Base-by-base conservation (phyloP, 495 filamentous ascomycete species). In the Cudoniella acicularis region DNA sequence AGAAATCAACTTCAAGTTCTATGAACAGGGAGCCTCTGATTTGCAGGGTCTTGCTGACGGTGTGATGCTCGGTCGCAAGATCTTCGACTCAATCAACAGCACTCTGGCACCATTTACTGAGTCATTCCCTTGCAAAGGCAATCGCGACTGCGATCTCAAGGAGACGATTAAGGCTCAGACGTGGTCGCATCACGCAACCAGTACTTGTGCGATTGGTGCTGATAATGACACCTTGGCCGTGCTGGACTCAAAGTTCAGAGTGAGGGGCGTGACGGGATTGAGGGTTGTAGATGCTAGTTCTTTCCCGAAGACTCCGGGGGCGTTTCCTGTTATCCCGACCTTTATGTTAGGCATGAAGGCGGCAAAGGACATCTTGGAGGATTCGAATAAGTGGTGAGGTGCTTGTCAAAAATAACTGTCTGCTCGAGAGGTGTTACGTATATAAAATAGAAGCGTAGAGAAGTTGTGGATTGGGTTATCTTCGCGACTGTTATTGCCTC, bases 321-420 rank as follows among this genome's bases (percentile, higher is more conserved):
- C 74, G 10, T 85, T 79, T 53, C 79, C 79, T 20, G 73, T 69
- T 1, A 57, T 79, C 13, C 71, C 79, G 0, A 83, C 80, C 16
- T 83, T 80, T 24, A 77, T 84, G 70, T 70, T 81, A 20, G 78
- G 73, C 18, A 83, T 86, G 71, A 86, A 85, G 70, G 83, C 83
- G 6, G 74, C 77, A 0, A 77, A 79, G 36, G 74, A 76, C 8
- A 80, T 82, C 21, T 56, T 77, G 30, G 30, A 36, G 13, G 30
- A 36, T 36, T 6, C 4, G 6, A 36, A 36, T 4, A 36, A 36
- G 30, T 13, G 30, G 13, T 36, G 59, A 13, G n/a, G n/a, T n/a
- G n/a, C n/a, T n/a, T n/a, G n/a, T n/a, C n/a, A n/a, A n/a, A n/a
- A n/a, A n/a, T n/a, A n/a, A n/a, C n/a, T n/a, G n/a, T n/a, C n/a